Evolutionary conservation across 768 basidiomycete genomes (phyloP), one percentile per base, ranked within the genome.

Genomic region (Podaxis sp.): DNA sequence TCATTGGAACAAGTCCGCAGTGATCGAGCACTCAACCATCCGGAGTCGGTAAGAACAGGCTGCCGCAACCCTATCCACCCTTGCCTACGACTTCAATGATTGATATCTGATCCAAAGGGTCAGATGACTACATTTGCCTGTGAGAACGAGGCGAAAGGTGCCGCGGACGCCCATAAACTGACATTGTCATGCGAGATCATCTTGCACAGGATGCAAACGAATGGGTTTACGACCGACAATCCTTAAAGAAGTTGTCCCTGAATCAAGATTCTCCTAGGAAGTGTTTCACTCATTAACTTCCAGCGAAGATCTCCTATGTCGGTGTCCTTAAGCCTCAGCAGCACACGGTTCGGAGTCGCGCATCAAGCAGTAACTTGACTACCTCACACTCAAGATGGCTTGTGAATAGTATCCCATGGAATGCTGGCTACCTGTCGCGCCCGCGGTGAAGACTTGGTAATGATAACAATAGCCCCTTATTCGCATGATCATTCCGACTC

Each of bases 151-250:
- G 4, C 46, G n/a, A n/a, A 48, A 26, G 13, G 2, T 50, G 22
- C 22, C 20, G 10, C 11, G 49, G 26, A 15, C 49, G 49, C 49
- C 49, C 49, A 50, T 28, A 22, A 13, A 50, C 22, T 22, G 12
- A 26, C 12, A 28, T 0, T 4, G 13, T 50, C 49, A 2, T 13
- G 13, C 26, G 49, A 26, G 26, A 26, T 26, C 49, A 50, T 50
- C 49, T 46, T 46, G 15, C 6, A 55, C 22, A 28, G 56, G 38
- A 30, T 30, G 24, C 40, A 17, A 20, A 50, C 48, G 36, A 50
- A 26, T 38, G 58, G 58, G 30, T 17, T 36, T 51, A 50, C 30
- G 48, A 51, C 58, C 58, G 58, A 48, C 49, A 51, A 59, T 59
- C 58, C 58, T 59, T 28, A n/a, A 11, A 33, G 15, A 11, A 13